Base-by-base conservation (phyloP, 2,329 filamentous ascomycete genomes). In the Alternaria panax region DNA sequence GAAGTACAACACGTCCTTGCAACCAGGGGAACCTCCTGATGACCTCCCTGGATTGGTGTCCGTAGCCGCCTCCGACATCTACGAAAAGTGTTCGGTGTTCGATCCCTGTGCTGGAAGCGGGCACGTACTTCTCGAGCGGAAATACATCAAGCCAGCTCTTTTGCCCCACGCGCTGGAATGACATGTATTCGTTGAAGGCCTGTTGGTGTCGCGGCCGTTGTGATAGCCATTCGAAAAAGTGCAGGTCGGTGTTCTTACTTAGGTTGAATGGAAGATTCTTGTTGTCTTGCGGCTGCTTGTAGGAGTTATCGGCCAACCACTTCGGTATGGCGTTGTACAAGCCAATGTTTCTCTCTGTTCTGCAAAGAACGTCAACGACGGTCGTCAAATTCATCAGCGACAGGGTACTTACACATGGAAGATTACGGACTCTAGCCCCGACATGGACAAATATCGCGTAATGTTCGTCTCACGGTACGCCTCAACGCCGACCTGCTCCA, bases 151-250 rank as follows among this genome's bases (percentile, higher is more conserved):
- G 54, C 54, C 54, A 57, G 25, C 54, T 53, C 20, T 57, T 46
- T 18, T 57, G 54, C 7, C 54, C 54, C 7, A 57, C 54, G 9
- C 54, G 48, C 32, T 57, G 54, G n/a, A 57, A 53, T 2, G 48
- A 53, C 54, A 57, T 57, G 48, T 57, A 57, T n/a, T 57, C 54
- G 18, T 57, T 57, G 48, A 57, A 57, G 16, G 54, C 54, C 11
- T 53, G 30, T 24, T 57, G 54, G 14, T 57, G 54, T 3, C 48
- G 47, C 9, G 54, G 54, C 9, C 54, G 54, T 16, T 53, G 54
- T 16, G 54, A 57, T 12, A 57, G 32, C 54, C 54, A 57, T 34
- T 57, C 54, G 7, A 57, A 57, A 18, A 57, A 53, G 41, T 57
- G 54, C 18, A 57, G 32, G 5, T 53, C 24, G 5, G 54, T 57